Conservation (phyloP, 2,329 filamentous ascomycete species). For the Diplodia scrobiculata region DNA sequence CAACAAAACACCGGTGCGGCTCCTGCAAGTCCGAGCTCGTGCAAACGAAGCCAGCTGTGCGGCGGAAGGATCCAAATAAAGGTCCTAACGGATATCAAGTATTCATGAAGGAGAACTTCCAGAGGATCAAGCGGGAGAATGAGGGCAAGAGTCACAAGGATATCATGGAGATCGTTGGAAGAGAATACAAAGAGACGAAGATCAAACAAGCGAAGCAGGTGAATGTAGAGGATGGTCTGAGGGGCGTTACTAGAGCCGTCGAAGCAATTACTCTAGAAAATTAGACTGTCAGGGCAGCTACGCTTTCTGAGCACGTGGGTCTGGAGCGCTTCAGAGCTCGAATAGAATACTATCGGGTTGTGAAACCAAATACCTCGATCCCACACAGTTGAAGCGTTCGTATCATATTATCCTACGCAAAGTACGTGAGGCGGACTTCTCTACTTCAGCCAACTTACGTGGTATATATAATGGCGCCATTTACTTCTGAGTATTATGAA, state of each 20-base stretch:
- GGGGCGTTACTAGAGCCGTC: conserved; percentile 26
- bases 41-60: conserved; percentile 71
- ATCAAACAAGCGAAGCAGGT: conserved; percentile 29
- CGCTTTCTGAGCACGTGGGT: too few species aligned
- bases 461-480: too few species aligned
- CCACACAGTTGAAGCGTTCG: too few species aligned
- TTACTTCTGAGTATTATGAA: too few species aligned
- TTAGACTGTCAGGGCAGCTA: background rate
- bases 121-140: conserved; percentile 59
- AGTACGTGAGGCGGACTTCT: too few species aligned
- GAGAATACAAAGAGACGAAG: conserved; percentile 61
- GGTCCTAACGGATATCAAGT: conserved; percentile 56
- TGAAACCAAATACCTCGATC: too few species aligned
- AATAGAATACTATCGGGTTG: background rate
- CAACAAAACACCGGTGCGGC: conserved; percentile 71
- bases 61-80: conserved; percentile 32
- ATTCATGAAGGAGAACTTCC: conserved; percentile 70
- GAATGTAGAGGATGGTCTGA: background rate
- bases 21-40: conserved; percentile 67
- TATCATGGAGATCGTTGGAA: conserved; percentile 68
- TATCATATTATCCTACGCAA: too few species aligned
- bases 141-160: conserved; percentile 56
- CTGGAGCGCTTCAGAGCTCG: background rate
- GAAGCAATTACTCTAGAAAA: conserved; percentile 29
- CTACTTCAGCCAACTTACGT: too few species aligned